Conservation (phyloP, 805 yeast genomes). For the Kluyveromyces dobzhanskii region DNA sequence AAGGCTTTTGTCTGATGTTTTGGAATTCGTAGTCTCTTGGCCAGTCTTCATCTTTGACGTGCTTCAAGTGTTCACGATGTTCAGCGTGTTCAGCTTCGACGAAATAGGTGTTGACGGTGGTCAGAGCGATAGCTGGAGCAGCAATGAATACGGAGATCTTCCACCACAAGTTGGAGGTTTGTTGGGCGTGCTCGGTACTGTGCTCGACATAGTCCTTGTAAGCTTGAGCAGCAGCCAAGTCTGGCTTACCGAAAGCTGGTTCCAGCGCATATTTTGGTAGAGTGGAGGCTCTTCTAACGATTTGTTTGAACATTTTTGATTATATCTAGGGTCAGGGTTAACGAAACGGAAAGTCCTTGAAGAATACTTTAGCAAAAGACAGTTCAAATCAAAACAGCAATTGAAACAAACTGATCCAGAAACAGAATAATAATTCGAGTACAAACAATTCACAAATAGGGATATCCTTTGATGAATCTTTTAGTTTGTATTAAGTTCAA, state of each 20-base stretch:
- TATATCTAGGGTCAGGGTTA: not conserved
- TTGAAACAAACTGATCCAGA: too few species aligned
- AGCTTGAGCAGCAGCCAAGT: slow-evolving; percentile 57
- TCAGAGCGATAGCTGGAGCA: slow-evolving; percentile 66
- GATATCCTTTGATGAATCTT: too few species aligned
- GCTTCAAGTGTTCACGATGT: slow-evolving; percentile 70
- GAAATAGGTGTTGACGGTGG: slow-evolving; percentile 73
- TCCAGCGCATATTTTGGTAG: slow-evolving; percentile 36
- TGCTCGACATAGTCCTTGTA: slow-evolving; percentile 55
- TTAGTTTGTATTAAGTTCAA: too few species aligned
- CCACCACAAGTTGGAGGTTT: slow-evolving; percentile 75
- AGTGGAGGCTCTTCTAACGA: slow-evolving; percentile 29
- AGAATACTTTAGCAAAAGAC: too few species aligned
- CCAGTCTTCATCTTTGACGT: slow-evolving; percentile 82
- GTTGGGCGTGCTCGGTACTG: slow-evolving; percentile 69
- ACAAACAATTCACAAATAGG: too few species aligned
- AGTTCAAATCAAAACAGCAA: too few species aligned
- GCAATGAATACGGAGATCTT: slow-evolving; percentile 76
- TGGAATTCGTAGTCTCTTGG: slow-evolving; percentile 86
- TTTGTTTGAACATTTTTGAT: slow-evolving; percentile 37
- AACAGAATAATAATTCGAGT: too few species aligned
- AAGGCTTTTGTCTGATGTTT: slow-evolving; percentile 79
- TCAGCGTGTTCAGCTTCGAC: slow-evolving; percentile 83
- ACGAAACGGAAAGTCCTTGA: too few species aligned
- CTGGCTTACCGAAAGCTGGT: slow-evolving; percentile 40